Evolutionary conservation across 371 early-diverging fungal species (phyloP), one percentile per base, ranked within the genome.

Genomic region (Nematocida sp.): DNA sequence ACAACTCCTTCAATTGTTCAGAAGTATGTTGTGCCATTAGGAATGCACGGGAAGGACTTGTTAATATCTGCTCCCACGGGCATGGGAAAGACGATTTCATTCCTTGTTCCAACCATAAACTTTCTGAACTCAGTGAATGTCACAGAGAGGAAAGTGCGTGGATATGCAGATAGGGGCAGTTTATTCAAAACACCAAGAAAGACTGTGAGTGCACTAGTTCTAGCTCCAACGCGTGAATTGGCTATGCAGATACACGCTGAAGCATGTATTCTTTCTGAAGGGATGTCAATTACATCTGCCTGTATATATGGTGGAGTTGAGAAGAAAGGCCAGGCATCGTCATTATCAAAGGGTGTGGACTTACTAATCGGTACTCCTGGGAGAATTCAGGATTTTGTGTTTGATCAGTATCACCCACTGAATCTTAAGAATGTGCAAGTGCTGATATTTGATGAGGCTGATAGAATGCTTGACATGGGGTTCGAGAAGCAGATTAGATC

Each of bases 51-150:
- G 1, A 91, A 95, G 3, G 95, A 97, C 87, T 92, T 98, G 6
- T 93, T 99, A 85, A 94, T 95, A 27, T 93, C 97, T 39, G 98
- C 99, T n/a, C 96, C 95, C 83, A 99, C 99, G 0, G 99, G 99
- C 5, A 92, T 92, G 66, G 97, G 97, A 54, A 92, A 92, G 82
- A 92, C 92, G 5, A 89, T 91, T 44, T 90, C 91, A 1, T 92
- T 90, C 84, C 91, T 56, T 89, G 89, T 72, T 86, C 91, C 60
- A 89, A 90, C 67, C 90, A 75, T 86, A 44, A 76, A 80, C 47
- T 20, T 15, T 13, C 45, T 71, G 5, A 4, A 45, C 15, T 15
- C 33, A 18, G 18, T 18, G 27, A 20, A n/a, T 18, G 54, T 1
- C 66, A 40, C 27, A 25, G 9, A 9, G 40, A 15, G 23, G 9